A percentile compares a stretch with the other conserved stretches of the same genome.
These are phyloP conservation scores for Pseudotsuga menziesii DNA, from an alignment of 75 land plant genomes.

Conservation along the genomic window DNA sequence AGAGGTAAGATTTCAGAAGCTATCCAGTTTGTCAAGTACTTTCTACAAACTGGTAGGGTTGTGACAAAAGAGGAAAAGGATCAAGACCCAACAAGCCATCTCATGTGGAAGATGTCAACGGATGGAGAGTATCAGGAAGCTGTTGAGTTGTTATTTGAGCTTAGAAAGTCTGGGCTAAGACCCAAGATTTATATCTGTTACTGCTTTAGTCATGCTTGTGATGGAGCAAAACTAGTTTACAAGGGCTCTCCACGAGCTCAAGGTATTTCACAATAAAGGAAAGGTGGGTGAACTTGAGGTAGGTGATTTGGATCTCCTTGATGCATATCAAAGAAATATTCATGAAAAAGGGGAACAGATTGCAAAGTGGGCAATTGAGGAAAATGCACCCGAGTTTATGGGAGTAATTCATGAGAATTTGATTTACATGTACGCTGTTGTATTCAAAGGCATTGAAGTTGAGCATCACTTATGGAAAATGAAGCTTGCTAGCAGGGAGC, in stretches of 20 bases:
- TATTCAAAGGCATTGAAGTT: conserved; percentile 71
- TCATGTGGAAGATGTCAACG: conserved; percentile 88
- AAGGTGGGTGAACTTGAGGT: conserved; percentile 41
- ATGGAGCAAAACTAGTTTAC: conserved; percentile 78
- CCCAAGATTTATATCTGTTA: conserved; percentile 59
- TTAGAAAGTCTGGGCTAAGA: conserved; percentile 53
- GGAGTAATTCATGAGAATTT: conserved; percentile 66
- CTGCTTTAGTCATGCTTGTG: conserved; percentile 75
- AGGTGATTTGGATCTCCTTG: conserved; percentile 32
- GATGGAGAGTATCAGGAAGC: conserved; percentile 64
- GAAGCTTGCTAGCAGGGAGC: conserved; percentile 64
- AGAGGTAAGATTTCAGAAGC: conserved; percentile 60
- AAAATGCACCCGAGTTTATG: conserved; percentile 35
- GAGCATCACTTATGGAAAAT: conserved; percentile 78
- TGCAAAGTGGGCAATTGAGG: conserved; percentile 67
- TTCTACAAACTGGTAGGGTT: conserved; percentile 35
- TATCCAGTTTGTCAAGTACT: conserved; percentile 57
- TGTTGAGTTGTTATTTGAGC: conserved; percentile 45
- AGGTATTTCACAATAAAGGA: conserved; percentile 42
- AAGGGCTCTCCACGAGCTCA: conserved; percentile 56
- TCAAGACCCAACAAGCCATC: conserved; percentile 54
- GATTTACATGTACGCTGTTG: conserved; percentile 77
- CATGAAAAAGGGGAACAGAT: conserved; percentile 50
- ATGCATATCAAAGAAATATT: conserved; percentile 58
- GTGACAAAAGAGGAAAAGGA: conserved; percentile 23